phyloP scores from a whole-genome alignment of 176 grass and related monocot species.

The Lolium rigidum region DNA sequence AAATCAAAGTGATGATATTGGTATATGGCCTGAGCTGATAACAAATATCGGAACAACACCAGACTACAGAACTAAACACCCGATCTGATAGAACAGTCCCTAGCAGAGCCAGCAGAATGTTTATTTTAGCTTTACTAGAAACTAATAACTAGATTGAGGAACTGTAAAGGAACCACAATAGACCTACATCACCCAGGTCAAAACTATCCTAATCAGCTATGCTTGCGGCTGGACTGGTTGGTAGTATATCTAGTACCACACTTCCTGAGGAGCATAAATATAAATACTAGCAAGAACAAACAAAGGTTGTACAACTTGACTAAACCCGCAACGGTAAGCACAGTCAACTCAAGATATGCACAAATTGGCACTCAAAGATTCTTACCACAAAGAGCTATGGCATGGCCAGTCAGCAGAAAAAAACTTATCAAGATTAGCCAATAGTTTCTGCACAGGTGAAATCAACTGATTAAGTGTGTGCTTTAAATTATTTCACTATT shows the following conservation, averaged over 20 bases:
- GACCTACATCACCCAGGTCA: slow-evolving; percentile 25
- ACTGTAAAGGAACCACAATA: slow-evolving; percentile 26
- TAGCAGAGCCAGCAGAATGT: slow-evolving; percentile 26
- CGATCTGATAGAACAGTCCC: slow-evolving; percentile 22
- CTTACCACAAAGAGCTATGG: slow-evolving; percentile 78
- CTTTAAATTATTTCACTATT: slow-evolving; percentile 26
- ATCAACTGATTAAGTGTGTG: background rate
- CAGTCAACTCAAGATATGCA: background rate
- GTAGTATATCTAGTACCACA: slow-evolving; percentile 16
- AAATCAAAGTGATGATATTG: slow-evolving; percentile 26
- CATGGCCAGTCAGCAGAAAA: slow-evolving; percentile 72
- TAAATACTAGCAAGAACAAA: slow-evolving; percentile 2
- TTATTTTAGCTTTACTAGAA: slow-evolving; percentile 15
- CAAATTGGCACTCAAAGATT: slow-evolving; percentile 15
- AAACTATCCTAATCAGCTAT: slow-evolving; percentile 20
- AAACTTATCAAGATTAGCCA: slow-evolving; percentile 79
- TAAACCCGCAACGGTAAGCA: background rate
- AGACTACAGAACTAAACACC: slow-evolving; percentile 17
- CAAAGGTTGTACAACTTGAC: slow-evolving; percentile 5
- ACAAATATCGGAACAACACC: slow-evolving; percentile 21
- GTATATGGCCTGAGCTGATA: slow-evolving; percentile 21
- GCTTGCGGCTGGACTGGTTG: background rate
- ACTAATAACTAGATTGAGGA: slow-evolving; percentile 4
- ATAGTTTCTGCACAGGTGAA: slow-evolving; percentile 68
- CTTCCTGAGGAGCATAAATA: slow-evolving; percentile 18